Percentiles rank a stretch among this genome's conserved stretches.
phyloP scores from a whole-genome alignment of 768 basidiomycete genomes.

The Suillus bovinus region DNA sequence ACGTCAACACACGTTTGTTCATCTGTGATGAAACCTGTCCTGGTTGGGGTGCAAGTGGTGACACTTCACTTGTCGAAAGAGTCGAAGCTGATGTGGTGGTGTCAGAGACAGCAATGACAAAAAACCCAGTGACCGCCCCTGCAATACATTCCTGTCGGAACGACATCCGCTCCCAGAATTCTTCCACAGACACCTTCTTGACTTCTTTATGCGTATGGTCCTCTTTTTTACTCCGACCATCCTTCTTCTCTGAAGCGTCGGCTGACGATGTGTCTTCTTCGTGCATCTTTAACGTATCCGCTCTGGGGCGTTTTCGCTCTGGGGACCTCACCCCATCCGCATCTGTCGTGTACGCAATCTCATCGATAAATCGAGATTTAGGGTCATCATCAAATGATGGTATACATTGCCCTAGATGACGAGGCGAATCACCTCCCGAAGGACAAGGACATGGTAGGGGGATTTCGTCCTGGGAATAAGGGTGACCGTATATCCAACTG shows the following conservation, averaged over 20 bases:
- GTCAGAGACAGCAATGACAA: constrained; percentile 57
- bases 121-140: constrained; percentile 93
- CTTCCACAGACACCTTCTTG: constrained; percentile 60
- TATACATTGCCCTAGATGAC: constrained; percentile 66
- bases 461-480: constrained; percentile 51
- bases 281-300: constrained; percentile 12
- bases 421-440: constrained; percentile 36
- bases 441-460: constrained; percentile 48
- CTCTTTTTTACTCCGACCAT: constrained; percentile 23
- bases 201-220: constrained; percentile 54
- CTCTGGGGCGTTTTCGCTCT: constrained; percentile 56
- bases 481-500: constrained; percentile 78
- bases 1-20: constrained; percentile 67
- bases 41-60: constrained; percentile 49
- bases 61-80: constrained; percentile 28
- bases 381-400: constrained; percentile 98
- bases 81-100: constrained; percentile 18
- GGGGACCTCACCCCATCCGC: constrained; percentile 61
- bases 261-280: constrained; percentile 28
- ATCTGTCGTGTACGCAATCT: constrained; percentile 75
- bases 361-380: constrained; percentile 90
- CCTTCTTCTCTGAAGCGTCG: constrained; percentile 28
- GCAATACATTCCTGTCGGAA: constrained; percentile 93
- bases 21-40: constrained; percentile 68
- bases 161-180: constrained; percentile 98